Evolutionary conservation across 176 grass and related monocot species (phyloP), one percentile per base, ranked within the genome.

Genomic region (Canna indica): DNA sequence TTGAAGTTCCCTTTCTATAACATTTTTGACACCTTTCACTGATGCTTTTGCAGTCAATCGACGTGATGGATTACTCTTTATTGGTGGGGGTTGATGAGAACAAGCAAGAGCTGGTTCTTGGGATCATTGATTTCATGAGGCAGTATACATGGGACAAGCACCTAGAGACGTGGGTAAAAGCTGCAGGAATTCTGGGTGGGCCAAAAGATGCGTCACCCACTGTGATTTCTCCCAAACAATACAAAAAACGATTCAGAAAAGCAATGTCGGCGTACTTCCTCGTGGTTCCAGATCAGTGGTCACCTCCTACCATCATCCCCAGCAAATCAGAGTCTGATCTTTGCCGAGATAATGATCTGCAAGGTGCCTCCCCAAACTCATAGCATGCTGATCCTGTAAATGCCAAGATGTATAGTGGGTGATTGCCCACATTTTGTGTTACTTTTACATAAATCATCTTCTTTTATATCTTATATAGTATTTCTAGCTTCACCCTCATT

Each of bases 81-180:
- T 86, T 97, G 64, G 89, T 97, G 71, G 94, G 94, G 25, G 86
- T 97, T n/a, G 94, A 97, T 36, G 94, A 97, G 72, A 82, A 97
- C 75, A 92, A 81, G 74, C 89, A 97, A 42, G 94, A 97, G 59
- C 77, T 97, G 30, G 86, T 97, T 14, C 78, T 97, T 42, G 94
- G 94, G 70, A 97, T 97, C 67, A 97, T 97, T 48, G 94, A 97
- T 85, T 97, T 97, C 64, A 93, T 97, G 94, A 86, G 93, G 73
- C 93, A 97, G 77, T 97, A 97, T 46, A 97, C 93, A 79, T 97
- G 93, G 93, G 93, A 97, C 84, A 97, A 97, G 82, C 94, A 97
- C 73, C 86, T 97, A 1, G 94, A 97, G 74, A 97, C 94, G 61
- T 97, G 94, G 94, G 89, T 91, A 38, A 97, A 97, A 77, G 86